phyloP scores from a whole-genome alignment of 75 land plant species.

The Sequoiadendron giganteum region DNA sequence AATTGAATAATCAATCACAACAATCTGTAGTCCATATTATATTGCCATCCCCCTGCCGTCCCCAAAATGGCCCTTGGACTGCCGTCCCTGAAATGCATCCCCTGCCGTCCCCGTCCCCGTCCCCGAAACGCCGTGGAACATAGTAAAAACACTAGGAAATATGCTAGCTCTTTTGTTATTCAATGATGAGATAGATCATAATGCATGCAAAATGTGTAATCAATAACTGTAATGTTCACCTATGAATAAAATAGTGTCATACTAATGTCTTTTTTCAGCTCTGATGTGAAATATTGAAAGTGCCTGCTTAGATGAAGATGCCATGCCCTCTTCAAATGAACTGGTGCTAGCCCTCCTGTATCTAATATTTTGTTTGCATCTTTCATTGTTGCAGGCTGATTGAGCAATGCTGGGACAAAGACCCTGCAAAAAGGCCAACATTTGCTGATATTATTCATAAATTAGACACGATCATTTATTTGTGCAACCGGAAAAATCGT shows the following conservation, averaged over 20 bases:
- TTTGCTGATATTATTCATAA: constrained; percentile 59
- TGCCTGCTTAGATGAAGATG: background rate
- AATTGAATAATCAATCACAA: background rate
- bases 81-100: no score
- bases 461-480: constrained; percentile 40
- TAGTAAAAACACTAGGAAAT: background rate
- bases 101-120: no score
- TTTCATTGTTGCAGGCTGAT: constrained; percentile 60
- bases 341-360: background rate
- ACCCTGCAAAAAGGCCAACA: constrained; percentile 64
- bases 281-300: background rate
- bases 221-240: background rate
- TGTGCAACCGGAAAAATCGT: constrained; percentile 30
- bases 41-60: no score
- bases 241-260: background rate
- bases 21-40: background rate
- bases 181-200: background rate
- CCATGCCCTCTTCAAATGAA: background rate
- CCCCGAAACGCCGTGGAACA: no score
- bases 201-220: background rate
- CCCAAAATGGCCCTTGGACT: no score
- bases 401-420: constrained; percentile 79
- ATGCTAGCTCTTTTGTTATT: background rate
- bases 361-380: background rate
- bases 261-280: background rate